Evolutionary conservation across 2,329 filamentous ascomycete species (phyloP).

Genomic region (Gnomoniopsis smithogilvyi): DNA sequence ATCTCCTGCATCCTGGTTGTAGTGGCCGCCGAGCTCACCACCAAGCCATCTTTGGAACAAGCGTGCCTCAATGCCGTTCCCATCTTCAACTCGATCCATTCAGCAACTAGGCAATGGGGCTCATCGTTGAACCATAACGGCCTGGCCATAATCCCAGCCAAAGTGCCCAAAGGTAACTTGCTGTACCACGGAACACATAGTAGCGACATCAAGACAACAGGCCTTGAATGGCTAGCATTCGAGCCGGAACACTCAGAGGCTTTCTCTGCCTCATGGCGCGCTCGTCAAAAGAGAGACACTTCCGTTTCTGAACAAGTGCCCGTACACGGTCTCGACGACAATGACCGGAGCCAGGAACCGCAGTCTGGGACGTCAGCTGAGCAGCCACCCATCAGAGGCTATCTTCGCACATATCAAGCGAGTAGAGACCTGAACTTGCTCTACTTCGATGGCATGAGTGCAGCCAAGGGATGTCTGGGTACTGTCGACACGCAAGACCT

Average conservation of each 20-base stretch:
- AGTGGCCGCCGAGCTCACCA: neutral
- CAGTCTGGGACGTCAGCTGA: no score
- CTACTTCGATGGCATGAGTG: constrained; percentile 68
- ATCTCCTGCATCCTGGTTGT: neutral
- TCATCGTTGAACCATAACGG: constrained; percentile 61
- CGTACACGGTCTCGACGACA: neutral
- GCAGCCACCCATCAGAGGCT: constrained; percentile 40
- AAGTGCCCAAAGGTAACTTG: constrained; percentile 49
- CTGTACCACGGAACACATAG: constrained; percentile 53
- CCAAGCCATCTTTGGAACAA: neutral
- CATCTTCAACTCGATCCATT: neutral
- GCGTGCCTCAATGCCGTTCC: neutral
- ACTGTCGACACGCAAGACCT: constrained; percentile 66
- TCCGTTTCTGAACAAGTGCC: neutral
- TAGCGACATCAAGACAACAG: constrained; percentile 38
- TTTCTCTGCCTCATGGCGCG: constrained; percentile 37
- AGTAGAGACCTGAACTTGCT: constrained; percentile 55
- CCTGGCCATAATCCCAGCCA: constrained; percentile 57
- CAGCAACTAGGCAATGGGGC: constrained; percentile 44
- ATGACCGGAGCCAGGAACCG: neutral
- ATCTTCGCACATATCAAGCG: constrained; percentile 63
- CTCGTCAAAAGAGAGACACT: neutral
- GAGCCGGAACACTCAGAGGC: constrained; percentile 59
- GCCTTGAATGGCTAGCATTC: constrained; percentile 59
- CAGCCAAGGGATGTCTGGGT: constrained; percentile 61